These are phyloP conservation scores for Thraustotheca clavata DNA, from an alignment of 352 stramenopile species.

Conservation along the genomic window DNA sequence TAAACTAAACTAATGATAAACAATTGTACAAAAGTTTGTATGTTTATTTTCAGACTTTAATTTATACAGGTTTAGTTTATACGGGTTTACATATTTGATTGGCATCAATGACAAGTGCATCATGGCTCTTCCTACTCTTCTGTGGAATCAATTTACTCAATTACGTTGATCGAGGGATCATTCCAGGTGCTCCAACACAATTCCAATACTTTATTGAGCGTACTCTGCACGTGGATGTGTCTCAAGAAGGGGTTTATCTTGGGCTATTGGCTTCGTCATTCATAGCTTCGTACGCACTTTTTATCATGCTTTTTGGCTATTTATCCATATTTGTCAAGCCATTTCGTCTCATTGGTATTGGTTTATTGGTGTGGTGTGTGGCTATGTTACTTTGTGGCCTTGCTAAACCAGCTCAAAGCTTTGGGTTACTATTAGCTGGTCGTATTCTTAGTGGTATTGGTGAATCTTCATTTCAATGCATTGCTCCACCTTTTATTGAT, in stretches of 20 bases:
- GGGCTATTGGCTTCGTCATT: slow-evolving; percentile 89
- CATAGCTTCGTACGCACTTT: slow-evolving; percentile 90
- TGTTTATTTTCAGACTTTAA: too few species aligned
- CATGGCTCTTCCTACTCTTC: slow-evolving; percentile 70
- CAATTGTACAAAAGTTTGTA: too few species aligned
- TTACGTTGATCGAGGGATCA: slow-evolving; percentile 93
- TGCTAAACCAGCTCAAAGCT: slow-evolving; percentile 68
- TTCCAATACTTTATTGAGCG: slow-evolving; percentile 89
- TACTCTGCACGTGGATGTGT: slow-evolving; percentile 41
- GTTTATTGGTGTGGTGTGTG: slow-evolving; percentile 85
- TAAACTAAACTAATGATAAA: too few species aligned
- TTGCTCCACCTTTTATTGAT: slow-evolving; percentile 91
- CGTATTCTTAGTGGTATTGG: slow-evolving; percentile 83
- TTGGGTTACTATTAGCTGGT: slow-evolving; percentile 82
- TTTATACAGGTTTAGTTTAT: too few species aligned
- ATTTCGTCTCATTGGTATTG: slow-evolving; percentile 86
- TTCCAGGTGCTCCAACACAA: slow-evolving; percentile 86
- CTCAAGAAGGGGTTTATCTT: slow-evolving; percentile 67
- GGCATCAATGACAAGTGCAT: not conserved
- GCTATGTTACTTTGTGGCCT: slow-evolving; percentile 83
- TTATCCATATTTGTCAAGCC: slow-evolving; percentile 79
- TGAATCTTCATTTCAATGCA: slow-evolving; percentile 90
- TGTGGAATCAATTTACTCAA: slow-evolving; percentile 90
- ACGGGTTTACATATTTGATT: too few species aligned
- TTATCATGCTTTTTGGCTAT: slow-evolving; percentile 87